These are phyloP conservation scores for Aspergillus awamori DNA, from an alignment of 2,329 filamentous ascomycete species.

Conservation along the genomic window DNA sequence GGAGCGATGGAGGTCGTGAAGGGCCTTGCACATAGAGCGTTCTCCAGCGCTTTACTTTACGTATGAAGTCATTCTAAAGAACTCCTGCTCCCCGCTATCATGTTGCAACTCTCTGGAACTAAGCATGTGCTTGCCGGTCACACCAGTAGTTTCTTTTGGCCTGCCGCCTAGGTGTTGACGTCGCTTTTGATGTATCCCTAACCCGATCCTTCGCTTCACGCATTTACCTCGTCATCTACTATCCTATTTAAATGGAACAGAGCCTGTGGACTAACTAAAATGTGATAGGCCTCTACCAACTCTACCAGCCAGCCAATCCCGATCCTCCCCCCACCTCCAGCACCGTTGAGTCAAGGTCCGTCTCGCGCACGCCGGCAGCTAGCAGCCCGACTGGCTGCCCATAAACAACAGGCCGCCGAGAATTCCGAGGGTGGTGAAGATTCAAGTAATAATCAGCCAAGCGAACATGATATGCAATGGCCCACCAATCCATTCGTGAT, in stretches of 20 bases:
- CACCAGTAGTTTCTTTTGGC: conserved; percentile 19
- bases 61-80: conserved; percentile 26
- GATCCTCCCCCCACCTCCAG: conserved; percentile 61
- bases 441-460: conserved; percentile 18
- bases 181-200: conserved; percentile 13
- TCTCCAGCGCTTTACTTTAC: conserved; percentile 26
- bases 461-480: conserved; percentile 35
- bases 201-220: neutral
- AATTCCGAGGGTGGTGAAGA: conserved; percentile 38
- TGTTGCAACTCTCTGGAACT: conserved; percentile 22
- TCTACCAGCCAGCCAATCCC: conserved; percentile 48
- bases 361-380: conserved; percentile 85
- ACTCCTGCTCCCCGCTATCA: conserved; percentile 22
- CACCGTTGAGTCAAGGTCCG: conserved; percentile 81
- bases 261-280: conserved; percentile 20
- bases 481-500: conserved; percentile 43
- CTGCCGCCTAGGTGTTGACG: conserved; percentile 13
- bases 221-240: neutral
- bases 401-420: conserved; percentile 64
- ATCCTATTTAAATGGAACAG: conserved; percentile 6
- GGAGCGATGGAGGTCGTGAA: conserved; percentile 21
- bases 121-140: conserved; percentile 19
- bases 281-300: conserved; percentile 29
- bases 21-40: conserved; percentile 23
- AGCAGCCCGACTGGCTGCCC: conserved; percentile 81